Base-by-base conservation (phyloP, 331 rosid genomes). In the Acacia concinna region DNA sequence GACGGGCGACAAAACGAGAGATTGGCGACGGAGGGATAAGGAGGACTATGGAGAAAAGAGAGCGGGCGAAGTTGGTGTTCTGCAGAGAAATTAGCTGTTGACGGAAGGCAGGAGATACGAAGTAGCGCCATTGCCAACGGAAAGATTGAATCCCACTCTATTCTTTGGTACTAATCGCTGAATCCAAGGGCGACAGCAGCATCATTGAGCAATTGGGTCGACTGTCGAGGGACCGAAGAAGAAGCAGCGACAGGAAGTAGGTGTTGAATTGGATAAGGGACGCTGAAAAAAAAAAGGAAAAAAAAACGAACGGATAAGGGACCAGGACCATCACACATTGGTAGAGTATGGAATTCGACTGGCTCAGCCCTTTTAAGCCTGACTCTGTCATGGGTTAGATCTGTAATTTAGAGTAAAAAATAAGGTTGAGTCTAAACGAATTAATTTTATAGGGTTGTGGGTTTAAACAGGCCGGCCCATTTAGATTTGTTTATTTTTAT, bases 71-170 rank as follows among this genome's bases (percentile, higher is more conserved):
- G 71, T n/a, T 80, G 84, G 37, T 65, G 83, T 49, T 88, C 82
- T 3, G 76, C 17, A 25, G 78, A 80, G 74, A 87, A 65, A 34
- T 20, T 59, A n/a, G 81, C 14, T 8, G 85, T 12, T 5, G 93
- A 69, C 10, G 87, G 78, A 30, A 75, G 81, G 64, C 80, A 80
- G 21, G 62, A 77, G 83, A 71, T 51, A 43, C 85, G 85, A 46
- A 87, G 87, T 37, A 84, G 77, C 81, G 97, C 98, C 98, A 94
- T 91, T 67, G 23, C 59, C 64, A 11, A 23, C 0, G 23, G 8
- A 28, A 52, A 52, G 47, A 31, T 4, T 1, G 65, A 52, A 38
- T 20, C 15, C 13, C 38, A 11, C 23, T 0, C 56, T 54, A 4
- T 27, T 69, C 23, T 0, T 8, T 5, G 0, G 34, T n/a, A 20